Conservation (phyloP, 768 basidiomycete species). For the Russula griseocarnosa region DNA sequence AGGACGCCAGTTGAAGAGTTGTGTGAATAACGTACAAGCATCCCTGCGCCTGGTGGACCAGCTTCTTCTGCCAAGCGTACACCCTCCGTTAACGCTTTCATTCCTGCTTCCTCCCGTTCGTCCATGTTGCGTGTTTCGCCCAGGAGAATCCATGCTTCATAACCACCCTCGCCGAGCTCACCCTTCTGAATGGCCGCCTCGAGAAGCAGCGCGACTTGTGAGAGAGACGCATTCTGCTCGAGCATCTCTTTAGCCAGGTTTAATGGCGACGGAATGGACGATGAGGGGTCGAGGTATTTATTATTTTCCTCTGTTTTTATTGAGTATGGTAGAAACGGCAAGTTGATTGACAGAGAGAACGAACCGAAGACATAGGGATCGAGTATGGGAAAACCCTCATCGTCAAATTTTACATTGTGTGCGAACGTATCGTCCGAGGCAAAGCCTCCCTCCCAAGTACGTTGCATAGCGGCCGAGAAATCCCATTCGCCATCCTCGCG, state of each 20-base stretch:
- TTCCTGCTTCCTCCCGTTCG: slow-evolving; percentile 77
- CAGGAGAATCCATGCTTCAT: slow-evolving; percentile 88
- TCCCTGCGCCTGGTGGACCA: slow-evolving; percentile 63
- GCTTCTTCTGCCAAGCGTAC: slow-evolving; percentile 60
- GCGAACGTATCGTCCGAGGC: slow-evolving; percentile 34
- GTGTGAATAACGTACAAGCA: slow-evolving; percentile 52
- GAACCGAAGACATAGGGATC: slow-evolving; percentile 74
- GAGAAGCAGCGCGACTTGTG: slow-evolving; percentile 79
- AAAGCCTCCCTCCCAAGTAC: slow-evolving; percentile 47
- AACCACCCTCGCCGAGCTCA: slow-evolving; percentile 74
- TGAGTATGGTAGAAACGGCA: slow-evolving; percentile 10
- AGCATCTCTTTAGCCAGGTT: slow-evolving; percentile 73
- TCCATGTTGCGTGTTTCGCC: slow-evolving; percentile 90
- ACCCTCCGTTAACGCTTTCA: slow-evolving; percentile 74
- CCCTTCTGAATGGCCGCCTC: slow-evolving; percentile 88
- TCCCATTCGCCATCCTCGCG: slow-evolving; percentile 57
- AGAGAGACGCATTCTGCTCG: slow-evolving; percentile 76
- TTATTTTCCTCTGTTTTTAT: slow-evolving; percentile 60
- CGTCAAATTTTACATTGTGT: slow-evolving; percentile 50
- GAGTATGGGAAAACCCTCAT: slow-evolving; percentile 72
- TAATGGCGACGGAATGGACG: slow-evolving; percentile 49
- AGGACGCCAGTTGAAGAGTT: not conserved
- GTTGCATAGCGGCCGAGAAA: slow-evolving; percentile 54
- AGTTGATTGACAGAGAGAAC: slow-evolving; percentile 29
- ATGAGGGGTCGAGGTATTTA: slow-evolving; percentile 55